Base-by-base conservation (phyloP, 208 protist genomes). In the Porcisia hertigi region DNA sequence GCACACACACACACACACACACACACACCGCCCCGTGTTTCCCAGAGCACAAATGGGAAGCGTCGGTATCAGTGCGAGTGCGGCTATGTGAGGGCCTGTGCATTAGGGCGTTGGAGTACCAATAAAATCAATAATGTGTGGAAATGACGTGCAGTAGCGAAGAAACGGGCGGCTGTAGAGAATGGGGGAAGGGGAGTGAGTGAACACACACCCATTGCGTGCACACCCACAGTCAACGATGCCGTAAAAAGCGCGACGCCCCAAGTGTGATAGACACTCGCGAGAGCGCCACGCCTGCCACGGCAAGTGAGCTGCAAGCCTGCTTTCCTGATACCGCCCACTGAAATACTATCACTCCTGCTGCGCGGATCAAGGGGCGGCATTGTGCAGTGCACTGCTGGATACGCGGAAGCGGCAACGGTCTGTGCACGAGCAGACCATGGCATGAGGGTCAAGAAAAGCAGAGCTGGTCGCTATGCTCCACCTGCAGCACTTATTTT, bases 61-160 rank as follows among this genome's bases (percentile, higher is more conserved):
- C 25, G 12, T 20, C 0, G 3, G 60, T 11, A 20, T 9, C 2
- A 9, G 59, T 12, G 12, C 7, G 39, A 9, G 63, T 34, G 41
- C 20, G 41, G 41, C 20, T 25, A 25, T 20, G 41, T 67, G 41
- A 8, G 18, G 9, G 4, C 16, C 16, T 49, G 63, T 49, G 63
- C 7, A 67, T 20, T 67, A 20, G 1, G 43, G 25, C 47, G 36
- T n/a, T 67, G 47, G 41, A 67, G 1, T 25, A 47, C 20, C 63
- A 52, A 67, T 9, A 16, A 52, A 67, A 65, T 45, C 60, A 65
- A 67, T 25, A 67, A 20, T 43, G 41, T 49, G 41, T 67, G 63
- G 63, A 52, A 67, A 52, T 16, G 11, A 25, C 6, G 41, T 52
- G 63, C 41, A 43, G 41, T 43, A 49, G 25, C 39, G 47, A 52